A percentile compares a stretch with the other conserved stretches of the same genome.
Evolutionary conservation across 805 yeast species (phyloP).

Genomic region (Starmerella ratchasimensis): DNA sequence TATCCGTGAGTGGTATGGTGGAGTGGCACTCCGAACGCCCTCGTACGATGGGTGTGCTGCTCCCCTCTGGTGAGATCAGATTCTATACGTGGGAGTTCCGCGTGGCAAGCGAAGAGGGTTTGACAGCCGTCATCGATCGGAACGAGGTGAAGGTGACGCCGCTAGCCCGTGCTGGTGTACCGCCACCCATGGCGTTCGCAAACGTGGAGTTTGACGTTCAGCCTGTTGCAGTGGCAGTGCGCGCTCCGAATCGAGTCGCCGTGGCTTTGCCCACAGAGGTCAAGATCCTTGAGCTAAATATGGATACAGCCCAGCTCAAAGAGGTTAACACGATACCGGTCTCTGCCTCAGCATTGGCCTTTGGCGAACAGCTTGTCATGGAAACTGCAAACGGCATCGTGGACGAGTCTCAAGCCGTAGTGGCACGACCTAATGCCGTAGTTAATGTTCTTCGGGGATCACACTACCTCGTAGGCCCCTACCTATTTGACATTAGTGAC

Average conservation of each 20-base stretch:
- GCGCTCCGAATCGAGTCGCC: slow-evolving; percentile 47
- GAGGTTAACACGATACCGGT: background rate
- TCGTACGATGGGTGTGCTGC: slow-evolving; percentile 39
- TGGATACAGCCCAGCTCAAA: slow-evolving; percentile 4
- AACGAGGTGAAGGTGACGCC: slow-evolving; percentile 61
- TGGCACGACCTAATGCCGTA: slow-evolving; percentile 1
- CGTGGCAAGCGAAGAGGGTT: slow-evolving; percentile 55
- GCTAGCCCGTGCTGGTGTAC: slow-evolving; percentile 68
- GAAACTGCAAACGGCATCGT: background rate
- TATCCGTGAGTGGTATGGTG: slow-evolving; percentile 26
- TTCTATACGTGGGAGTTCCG: slow-evolving; percentile 44
- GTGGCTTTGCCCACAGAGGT: slow-evolving; percentile 28
- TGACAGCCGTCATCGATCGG: slow-evolving; percentile 74
- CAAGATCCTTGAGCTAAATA: background rate
- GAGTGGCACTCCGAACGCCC: slow-evolving; percentile 87
- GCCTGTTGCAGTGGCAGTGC: slow-evolving; percentile 51
- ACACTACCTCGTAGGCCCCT: slow-evolving; percentile 5
- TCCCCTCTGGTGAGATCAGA: slow-evolving; percentile 1
- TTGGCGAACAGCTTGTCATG: background rate
- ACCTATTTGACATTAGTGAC: slow-evolving; percentile 2
- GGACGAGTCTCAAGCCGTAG: background rate
- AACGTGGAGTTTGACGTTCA: slow-evolving; percentile 48
- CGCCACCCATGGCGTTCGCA: slow-evolving; percentile 81
- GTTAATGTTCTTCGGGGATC: slow-evolving; percentile 7
- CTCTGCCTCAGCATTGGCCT: background rate